A percentile compares a stretch with the other conserved stretches of the same genome.
phyloP scores from a whole-genome alignment of 805 yeast genomes.

The Starmerella tilneyi region DNA sequence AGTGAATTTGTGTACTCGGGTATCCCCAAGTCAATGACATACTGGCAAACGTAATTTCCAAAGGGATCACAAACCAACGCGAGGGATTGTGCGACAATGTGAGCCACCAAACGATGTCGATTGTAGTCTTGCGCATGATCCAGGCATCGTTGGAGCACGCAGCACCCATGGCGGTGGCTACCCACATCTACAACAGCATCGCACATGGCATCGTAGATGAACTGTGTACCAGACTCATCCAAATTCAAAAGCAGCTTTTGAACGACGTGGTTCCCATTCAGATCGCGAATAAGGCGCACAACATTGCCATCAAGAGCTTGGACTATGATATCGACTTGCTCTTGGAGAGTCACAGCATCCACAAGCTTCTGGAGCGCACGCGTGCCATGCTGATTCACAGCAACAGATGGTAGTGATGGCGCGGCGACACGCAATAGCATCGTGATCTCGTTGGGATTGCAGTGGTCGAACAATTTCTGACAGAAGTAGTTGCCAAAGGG shows the following conservation, averaged over 20 bases:
- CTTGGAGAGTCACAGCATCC: constrained; percentile 62
- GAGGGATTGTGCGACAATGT: constrained; percentile 59
- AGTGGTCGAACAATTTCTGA: constrained; percentile 78
- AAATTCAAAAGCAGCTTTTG: constrained; percentile 81
- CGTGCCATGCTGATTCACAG: constrained; percentile 91
- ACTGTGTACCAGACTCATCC: constrained; percentile 60
- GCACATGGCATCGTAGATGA: constrained; percentile 79
- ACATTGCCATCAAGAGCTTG: constrained; percentile 56
- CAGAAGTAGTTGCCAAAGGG: constrained; percentile 96
- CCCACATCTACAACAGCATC: constrained; percentile 68
- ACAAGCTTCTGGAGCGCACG: constrained; percentile 88
- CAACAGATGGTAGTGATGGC: constrained; percentile 63
- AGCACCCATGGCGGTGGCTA: constrained; percentile 94
- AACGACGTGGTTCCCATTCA: constrained; percentile 93
- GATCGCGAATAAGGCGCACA: constrained; percentile 70
- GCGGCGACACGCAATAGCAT: constrained; percentile 60
- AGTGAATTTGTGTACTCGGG: constrained; percentile 32
- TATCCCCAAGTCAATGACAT: constrained; percentile 60
- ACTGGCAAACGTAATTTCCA: constrained; percentile 95
- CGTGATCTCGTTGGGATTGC: constrained; percentile 58
- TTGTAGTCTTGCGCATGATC: constrained; percentile 75
- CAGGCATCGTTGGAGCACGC: constrained; percentile 88
- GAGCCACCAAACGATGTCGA: constrained; percentile 52
- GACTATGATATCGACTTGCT: constrained; percentile 59
- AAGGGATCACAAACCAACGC: constrained; percentile 79